Conservation (phyloP, 371 early-diverging fungal species). For the Mucor ambiguus region DNA sequence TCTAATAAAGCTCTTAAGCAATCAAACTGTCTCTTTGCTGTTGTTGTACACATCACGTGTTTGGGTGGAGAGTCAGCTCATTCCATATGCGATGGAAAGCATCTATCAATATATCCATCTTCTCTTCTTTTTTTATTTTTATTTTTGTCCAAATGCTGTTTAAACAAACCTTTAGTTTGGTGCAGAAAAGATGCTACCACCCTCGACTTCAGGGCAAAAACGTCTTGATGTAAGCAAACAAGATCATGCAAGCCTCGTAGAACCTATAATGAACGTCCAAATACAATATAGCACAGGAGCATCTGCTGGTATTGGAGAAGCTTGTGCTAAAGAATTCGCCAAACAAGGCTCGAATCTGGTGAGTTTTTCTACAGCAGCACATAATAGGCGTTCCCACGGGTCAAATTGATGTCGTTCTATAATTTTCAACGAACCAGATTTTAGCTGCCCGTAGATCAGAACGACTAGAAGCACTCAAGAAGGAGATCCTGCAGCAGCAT, state of each 20-base stretch:
- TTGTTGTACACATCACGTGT: background rate
- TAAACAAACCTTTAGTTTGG: constrained; percentile 3
- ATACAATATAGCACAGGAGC: constrained; percentile 78
- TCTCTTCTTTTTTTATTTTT: background rate
- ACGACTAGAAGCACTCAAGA: constrained; percentile 60
- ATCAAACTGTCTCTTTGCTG: background rate
- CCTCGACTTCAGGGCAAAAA: constrained; percentile 46
- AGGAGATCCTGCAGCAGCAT: constrained; percentile 47
- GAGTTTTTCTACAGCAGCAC: constrained; percentile 9
- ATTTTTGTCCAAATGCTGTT: background rate
- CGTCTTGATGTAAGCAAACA: constrained; percentile 43
- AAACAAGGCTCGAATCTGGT: constrained; percentile 76
- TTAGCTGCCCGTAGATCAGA: constrained; percentile 80
- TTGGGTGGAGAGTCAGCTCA: background rate
- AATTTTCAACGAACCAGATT: constrained; percentile 43
- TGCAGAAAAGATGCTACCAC: constrained; percentile 17
- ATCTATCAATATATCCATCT: background rate
- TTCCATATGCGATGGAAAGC: background rate
- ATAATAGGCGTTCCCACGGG: background rate
- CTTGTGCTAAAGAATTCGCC: constrained; percentile 86
- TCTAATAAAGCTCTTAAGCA: background rate
- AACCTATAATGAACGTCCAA: background rate
- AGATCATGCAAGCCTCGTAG: background rate
- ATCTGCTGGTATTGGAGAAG: constrained; percentile 87
- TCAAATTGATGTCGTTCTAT: background rate